phyloP scores from a whole-genome alignment of 352 stramenopile genomes.

The Phytopythium aichiense region DNA sequence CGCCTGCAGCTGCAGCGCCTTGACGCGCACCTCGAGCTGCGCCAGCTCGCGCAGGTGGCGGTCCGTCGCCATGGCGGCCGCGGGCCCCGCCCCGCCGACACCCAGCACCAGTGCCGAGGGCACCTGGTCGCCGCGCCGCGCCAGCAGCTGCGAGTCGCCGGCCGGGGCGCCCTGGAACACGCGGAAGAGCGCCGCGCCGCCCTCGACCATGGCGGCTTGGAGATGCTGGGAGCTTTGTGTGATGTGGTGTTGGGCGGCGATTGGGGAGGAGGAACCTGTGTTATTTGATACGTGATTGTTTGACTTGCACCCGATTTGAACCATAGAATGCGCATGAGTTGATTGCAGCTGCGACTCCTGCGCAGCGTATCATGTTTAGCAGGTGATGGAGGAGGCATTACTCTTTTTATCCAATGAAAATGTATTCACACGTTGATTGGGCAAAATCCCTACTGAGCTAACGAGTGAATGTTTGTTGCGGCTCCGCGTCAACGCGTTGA shows the following conservation, averaged over 20 bases:
- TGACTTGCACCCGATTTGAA: too few species aligned
- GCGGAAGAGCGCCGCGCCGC: slow-evolving; percentile 50
- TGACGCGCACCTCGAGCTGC: slow-evolving; percentile 57
- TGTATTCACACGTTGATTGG: too few species aligned
- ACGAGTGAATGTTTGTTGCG: too few species aligned
- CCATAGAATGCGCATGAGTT: too few species aligned
- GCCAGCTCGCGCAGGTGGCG: slow-evolving; percentile 52
- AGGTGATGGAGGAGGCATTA: too few species aligned
- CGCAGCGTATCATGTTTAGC: too few species aligned
- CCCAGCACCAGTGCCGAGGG: slow-evolving; percentile 13
- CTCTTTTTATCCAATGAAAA: too few species aligned
- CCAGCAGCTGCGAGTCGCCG: slow-evolving; percentile 21
- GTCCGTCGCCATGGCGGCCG: slow-evolving; percentile 21
- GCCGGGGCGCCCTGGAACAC: slow-evolving; percentile 46
- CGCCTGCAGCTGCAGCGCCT: slow-evolving; percentile 38
- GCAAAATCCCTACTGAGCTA: too few species aligned
- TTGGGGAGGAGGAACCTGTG: too few species aligned
- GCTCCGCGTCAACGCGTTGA: too few species aligned
- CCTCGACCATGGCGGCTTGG: slow-evolving; percentile 27
- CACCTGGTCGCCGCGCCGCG: slow-evolving; percentile 27
- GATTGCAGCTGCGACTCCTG: too few species aligned
- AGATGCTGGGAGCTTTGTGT: background rate
- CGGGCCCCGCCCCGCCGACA: slow-evolving; percentile 1
- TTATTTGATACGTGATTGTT: too few species aligned
- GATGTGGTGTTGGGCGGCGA: background rate